A percentile compares a stretch with the other conserved stretches of the same genome.
These are phyloP conservation scores for Ophiostoma piceae DNA, from an alignment of 2,329 filamentous ascomycete species.

Conservation along the genomic window DNA sequence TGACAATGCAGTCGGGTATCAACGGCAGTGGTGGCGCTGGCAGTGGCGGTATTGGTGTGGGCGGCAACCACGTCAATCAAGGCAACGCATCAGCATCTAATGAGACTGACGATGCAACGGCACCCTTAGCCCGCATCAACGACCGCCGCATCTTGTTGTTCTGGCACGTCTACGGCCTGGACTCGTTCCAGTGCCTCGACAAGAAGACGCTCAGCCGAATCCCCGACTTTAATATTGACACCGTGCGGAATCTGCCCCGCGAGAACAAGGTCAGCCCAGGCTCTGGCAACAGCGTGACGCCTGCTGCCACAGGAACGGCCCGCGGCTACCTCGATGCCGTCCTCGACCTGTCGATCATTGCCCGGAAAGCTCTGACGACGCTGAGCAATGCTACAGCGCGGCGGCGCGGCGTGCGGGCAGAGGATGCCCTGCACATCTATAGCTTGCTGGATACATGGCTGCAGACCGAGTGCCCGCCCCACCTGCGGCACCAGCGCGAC, in stretches of 20 bases:
- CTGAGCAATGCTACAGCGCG: slow-evolving; percentile 23
- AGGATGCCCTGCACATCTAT: slow-evolving; percentile 20
- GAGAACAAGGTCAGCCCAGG: background rate
- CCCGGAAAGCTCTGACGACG: slow-evolving; percentile 22
- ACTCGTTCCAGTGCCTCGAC: slow-evolving; percentile 28
- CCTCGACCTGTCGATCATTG: slow-evolving; percentile 27
- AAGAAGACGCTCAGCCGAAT: slow-evolving; percentile 27
- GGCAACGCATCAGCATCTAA: background rate
- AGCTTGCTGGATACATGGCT: slow-evolving; percentile 22
- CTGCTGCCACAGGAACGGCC: slow-evolving; percentile 1
- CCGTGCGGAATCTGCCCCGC: slow-evolving; percentile 9
- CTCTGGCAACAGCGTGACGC: background rate
- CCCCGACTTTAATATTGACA: slow-evolving; percentile 21
- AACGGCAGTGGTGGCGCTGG: slow-evolving; percentile 1
- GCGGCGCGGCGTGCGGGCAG: slow-evolving; percentile 21
- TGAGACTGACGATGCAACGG: background rate
- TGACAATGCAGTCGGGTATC: slow-evolving; percentile 27
- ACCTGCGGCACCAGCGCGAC: slow-evolving; percentile 18
- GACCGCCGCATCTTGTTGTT: slow-evolving; percentile 27
- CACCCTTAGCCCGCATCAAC: slow-evolving; percentile 17
- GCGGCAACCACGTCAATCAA: background rate
- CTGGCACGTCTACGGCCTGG: slow-evolving; percentile 29
- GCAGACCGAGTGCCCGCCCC: slow-evolving; percentile 17
- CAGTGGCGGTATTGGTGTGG: background rate
- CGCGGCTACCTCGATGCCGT: slow-evolving; percentile 29